Conservation (phyloP, 257 asterid species). For the Coffea canephora region DNA sequence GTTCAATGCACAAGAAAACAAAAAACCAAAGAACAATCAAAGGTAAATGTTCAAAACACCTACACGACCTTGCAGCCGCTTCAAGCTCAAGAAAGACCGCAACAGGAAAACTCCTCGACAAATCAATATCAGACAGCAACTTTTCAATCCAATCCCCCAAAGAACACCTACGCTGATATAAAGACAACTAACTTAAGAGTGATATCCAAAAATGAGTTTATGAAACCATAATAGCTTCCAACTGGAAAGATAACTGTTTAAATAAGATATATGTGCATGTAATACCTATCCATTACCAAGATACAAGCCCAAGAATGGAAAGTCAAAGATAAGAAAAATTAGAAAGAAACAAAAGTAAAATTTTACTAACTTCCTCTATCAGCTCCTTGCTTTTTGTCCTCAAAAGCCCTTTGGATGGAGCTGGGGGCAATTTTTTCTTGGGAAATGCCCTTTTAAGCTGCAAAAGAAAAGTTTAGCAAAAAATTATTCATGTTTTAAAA, state of each 20-base stretch:
- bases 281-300: not conserved
- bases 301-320: not conserved
- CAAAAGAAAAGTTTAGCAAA: constrained; percentile 23
- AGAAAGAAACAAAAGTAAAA: constrained; percentile 10
- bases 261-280: not conserved
- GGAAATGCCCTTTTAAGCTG: constrained; percentile 62
- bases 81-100: constrained; percentile 79
- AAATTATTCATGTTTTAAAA: constrained; percentile 6
- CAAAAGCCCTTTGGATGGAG: constrained; percentile 59
- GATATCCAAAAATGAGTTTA: constrained; percentile 5
- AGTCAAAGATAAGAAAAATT: not conserved
- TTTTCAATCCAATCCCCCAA: constrained; percentile 73
- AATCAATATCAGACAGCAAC: constrained; percentile 62
- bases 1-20: constrained; percentile 8
- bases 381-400: constrained; percentile 42
- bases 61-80: constrained; percentile 78
- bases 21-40: not conserved
- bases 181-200: constrained; percentile 31
- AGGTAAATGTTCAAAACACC: constrained; percentile 35
- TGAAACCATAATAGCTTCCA: not conserved
- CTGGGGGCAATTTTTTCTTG: constrained; percentile 50
- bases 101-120: constrained; percentile 61
- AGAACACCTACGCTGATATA: constrained; percentile 64
- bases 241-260: not conserved
- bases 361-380: constrained; percentile 57